Conservation (phyloP, 2,329 filamentous ascomycete genomes). For the Catunica adiposa region DNA sequence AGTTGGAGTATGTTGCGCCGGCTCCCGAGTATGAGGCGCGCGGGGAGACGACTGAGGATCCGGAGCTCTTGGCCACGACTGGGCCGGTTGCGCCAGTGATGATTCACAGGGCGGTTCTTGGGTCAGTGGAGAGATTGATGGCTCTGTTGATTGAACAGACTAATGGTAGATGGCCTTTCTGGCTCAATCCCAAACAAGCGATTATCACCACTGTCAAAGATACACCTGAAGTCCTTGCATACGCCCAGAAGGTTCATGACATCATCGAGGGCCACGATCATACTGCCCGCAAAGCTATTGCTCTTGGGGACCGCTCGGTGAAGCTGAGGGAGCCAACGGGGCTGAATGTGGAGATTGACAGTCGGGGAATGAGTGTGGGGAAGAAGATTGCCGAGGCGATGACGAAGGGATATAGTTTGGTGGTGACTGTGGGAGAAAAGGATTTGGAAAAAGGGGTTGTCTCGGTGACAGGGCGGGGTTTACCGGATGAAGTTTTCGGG, state of each 20-base stretch:
- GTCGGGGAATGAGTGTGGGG: slow-evolving; percentile 41
- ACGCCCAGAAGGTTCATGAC: slow-evolving; percentile 31
- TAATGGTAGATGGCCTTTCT: slow-evolving; percentile 68
- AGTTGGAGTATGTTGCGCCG: slow-evolving; percentile 53
- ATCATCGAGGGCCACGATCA: slow-evolving; percentile 26
- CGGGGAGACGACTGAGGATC: slow-evolving; percentile 33
- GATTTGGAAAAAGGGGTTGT: slow-evolving; percentile 39
- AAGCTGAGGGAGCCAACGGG: slow-evolving; percentile 37
- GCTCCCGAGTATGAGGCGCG: slow-evolving; percentile 35
- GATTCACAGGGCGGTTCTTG: slow-evolving; percentile 70
- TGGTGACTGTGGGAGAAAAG: slow-evolving; percentile 54
- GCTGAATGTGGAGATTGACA: slow-evolving; percentile 55
- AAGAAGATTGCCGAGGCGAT: slow-evolving; percentile 61
- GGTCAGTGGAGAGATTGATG: slow-evolving; percentile 71
- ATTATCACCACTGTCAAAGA: slow-evolving; percentile 59
- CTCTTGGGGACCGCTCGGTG: slow-evolving; percentile 17
- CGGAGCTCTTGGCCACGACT: slow-evolving; percentile 30
- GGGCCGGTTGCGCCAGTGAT: slow-evolving; percentile 56
- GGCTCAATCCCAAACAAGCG: slow-evolving; percentile 67
- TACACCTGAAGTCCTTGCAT: slow-evolving; percentile 34
- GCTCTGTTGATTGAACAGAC: slow-evolving; percentile 74
- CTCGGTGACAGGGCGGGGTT: slow-evolving; percentile 27
- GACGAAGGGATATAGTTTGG: slow-evolving; percentile 52
- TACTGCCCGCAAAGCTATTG: slow-evolving; percentile 15
- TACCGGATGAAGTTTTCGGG: slow-evolving; percentile 24